Base-by-base conservation (phyloP, 192 early-diverging fungal species). In the Podila clonocystis region DNA sequence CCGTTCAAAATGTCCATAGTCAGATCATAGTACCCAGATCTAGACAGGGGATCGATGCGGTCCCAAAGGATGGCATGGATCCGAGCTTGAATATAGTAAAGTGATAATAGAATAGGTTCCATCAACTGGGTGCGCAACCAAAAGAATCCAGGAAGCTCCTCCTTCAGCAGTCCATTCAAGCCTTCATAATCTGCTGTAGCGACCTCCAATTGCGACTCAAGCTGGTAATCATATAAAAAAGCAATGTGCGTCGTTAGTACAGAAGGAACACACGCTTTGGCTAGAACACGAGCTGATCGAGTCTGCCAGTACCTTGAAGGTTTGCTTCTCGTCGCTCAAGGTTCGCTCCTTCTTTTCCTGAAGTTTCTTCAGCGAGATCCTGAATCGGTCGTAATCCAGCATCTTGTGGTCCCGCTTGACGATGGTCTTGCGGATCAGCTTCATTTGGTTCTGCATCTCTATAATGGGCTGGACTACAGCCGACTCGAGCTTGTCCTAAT, bases 341-440 rank as follows among this genome's bases (percentile, higher is more conserved):
- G 87, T 87, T 50, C 76, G 82, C 4, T 89, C 88, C 45, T 89
- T 86, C 70, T 94, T 93, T 22, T 86, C 91, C 68, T 91, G 85
- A 11, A 95, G 73, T 83, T 97, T 98, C 59, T 91, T 89, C 31
- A 97, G 75, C 22, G 84, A 78, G 20, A 87, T 85, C 26, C 90
- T 82, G 82, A 92, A 91, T 38, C 98, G 89, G 82, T 99, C 98
- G 73, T 94, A 98, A 82, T 99, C 98, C 3, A 97, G 75, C 45
- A 95, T 82, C 82, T 99, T 99, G 85, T 96, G 96, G 29, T 91
- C 88, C 30, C 97, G 91, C 85, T 99, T 99, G 5, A 89, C 86
- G 62, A 99, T 95, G 8, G 94, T 86, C 77, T 93, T 94, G 82
- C 91, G 89, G 41, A 99, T 93, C 60, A 89, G 85, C 60, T 93